phyloP scores from a whole-genome alignment of 83 land plant species.

The Thuja plicata region DNA sequence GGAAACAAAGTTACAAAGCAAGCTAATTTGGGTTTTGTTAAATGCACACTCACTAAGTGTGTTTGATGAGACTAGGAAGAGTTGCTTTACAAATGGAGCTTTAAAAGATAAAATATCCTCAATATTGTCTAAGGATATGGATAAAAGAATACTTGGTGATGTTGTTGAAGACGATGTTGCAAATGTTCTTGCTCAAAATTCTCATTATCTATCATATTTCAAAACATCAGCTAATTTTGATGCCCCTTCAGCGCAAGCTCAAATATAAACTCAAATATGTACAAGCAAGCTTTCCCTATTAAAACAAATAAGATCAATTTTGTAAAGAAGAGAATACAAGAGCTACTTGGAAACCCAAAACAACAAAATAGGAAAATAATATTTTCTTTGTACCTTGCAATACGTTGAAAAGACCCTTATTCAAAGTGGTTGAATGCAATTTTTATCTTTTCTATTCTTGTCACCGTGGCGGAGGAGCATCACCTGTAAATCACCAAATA shows the following conservation, averaged over 20 bases:
- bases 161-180: too few relatives aligned
- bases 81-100: slow-evolving; percentile 58
- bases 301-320: too few relatives aligned
- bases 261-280: background rate
- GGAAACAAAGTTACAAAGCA: slow-evolving; percentile 68
- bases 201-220: slow-evolving; percentile 10
- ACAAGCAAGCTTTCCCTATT: too few relatives aligned
- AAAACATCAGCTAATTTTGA: slow-evolving; percentile 15
- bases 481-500: too few relatives aligned
- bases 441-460: too few relatives aligned
- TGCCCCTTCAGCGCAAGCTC: background rate
- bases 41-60: slow-evolving; percentile 64
- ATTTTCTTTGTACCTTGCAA: too few relatives aligned
- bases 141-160: slow-evolving; percentile 17
- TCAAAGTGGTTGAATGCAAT: too few relatives aligned
- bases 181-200: slow-evolving; percentile 19
- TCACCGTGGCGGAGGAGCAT: too few relatives aligned
- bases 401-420: too few relatives aligned
- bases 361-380: too few relatives aligned
- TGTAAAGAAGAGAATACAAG: too few relatives aligned
- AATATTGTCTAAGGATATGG: slow-evolving; percentile 3
- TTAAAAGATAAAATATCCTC: slow-evolving; percentile 33
- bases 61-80: slow-evolving; percentile 56
- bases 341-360: too few relatives aligned
- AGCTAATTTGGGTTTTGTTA: slow-evolving; percentile 78